phyloP scores from a whole-genome alignment of 2,329 filamentous ascomycete genomes.

The Lecanosticta acicola region DNA sequence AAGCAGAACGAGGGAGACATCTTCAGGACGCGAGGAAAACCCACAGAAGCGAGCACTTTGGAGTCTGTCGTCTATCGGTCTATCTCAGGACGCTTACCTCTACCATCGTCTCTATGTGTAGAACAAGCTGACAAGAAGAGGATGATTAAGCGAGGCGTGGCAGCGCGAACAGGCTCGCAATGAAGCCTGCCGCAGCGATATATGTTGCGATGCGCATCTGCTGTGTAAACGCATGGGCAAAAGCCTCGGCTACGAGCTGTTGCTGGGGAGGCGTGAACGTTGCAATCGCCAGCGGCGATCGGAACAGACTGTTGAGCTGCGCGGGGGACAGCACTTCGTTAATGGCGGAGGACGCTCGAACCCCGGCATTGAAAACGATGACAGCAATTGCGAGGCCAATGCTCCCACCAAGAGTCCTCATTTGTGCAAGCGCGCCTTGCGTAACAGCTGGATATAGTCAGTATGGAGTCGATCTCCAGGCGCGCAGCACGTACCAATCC shows the following conservation, averaged over 20 bases:
- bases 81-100: too few relatives aligned
- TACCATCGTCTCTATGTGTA: too few relatives aligned
- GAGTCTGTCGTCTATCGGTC: too few relatives aligned
- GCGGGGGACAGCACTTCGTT: constrained; percentile 4
- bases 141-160: background rate
- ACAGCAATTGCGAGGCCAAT: constrained; percentile 16
- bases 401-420: constrained; percentile 15
- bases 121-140: too few relatives aligned
- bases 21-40: too few relatives aligned
- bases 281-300: constrained; percentile 10
- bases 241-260: constrained; percentile 5
- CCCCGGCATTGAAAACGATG: constrained; percentile 13
- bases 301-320: constrained; percentile 5
- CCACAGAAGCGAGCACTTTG: too few relatives aligned
- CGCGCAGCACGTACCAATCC: constrained; percentile 4
- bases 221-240: constrained; percentile 20
- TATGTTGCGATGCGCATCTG: constrained; percentile 19
- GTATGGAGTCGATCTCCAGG: background rate
- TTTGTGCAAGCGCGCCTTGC: constrained; percentile 17
- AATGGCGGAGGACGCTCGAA: constrained; percentile 7
- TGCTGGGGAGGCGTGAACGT: constrained; percentile 9
- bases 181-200: constrained; percentile 14
- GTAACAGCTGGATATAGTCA: constrained; percentile 11
- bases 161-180: constrained; percentile 16
- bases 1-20: too few relatives aligned